A percentile compares a stretch with the other conserved stretches of the same genome.
Conservation (phyloP, 257 asterid species). For the Parsonsia alboflavescens region DNA sequence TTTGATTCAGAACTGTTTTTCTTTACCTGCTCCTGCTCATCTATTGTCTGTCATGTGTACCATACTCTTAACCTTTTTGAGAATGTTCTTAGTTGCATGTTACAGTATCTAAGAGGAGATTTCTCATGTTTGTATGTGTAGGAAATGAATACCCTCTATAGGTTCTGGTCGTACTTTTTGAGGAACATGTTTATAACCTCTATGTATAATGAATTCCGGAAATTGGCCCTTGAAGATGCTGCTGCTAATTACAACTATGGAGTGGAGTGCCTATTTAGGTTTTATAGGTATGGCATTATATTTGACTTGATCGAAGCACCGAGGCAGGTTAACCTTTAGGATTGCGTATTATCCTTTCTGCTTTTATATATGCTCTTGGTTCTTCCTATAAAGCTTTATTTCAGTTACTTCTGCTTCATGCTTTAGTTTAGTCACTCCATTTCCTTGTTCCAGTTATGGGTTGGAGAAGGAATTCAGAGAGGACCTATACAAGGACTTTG, state of each 20-base stretch:
- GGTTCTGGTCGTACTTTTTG: constrained; percentile 86
- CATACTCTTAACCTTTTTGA: neutral
- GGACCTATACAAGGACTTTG: constrained; percentile 75
- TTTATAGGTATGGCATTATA: constrained; percentile 56
- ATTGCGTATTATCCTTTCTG: neutral
- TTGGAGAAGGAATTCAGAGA: constrained; percentile 77
- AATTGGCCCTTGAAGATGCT: constrained; percentile 86
- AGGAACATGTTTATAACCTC: constrained; percentile 65
- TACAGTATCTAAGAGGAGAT: constrained; percentile 8
- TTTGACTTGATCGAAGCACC: neutral
- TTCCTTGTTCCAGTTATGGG: constrained; percentile 56
- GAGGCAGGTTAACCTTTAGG: neutral
- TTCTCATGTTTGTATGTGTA: constrained; percentile 31
- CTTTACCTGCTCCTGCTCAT: neutral
- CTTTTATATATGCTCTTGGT: neutral
- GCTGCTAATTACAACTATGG: constrained; percentile 80
- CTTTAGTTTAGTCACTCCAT: neutral
- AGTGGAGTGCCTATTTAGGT: constrained; percentile 83
- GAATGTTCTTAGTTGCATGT: constrained; percentile 7
- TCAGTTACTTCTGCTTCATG: constrained; percentile 1
- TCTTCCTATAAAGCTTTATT: neutral
- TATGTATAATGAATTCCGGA: constrained; percentile 83
- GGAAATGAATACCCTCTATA: constrained; percentile 93
- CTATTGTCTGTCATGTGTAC: neutral
- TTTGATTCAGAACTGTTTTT: neutral